phyloP scores from a whole-genome alignment of 352 stramenopile species.

The Albugo laibachii region DNA sequence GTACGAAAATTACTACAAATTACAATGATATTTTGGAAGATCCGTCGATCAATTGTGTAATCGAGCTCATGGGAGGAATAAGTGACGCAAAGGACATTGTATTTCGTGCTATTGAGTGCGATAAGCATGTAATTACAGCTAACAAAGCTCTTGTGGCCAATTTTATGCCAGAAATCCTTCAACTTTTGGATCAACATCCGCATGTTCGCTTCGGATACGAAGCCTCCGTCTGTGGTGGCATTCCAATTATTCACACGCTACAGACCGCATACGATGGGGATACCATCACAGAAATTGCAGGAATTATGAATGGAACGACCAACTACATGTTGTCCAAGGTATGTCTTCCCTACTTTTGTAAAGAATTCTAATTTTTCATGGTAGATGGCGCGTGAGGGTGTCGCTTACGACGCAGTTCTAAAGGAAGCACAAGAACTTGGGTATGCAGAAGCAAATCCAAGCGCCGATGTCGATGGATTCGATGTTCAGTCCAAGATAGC shows the following conservation, averaged over 20 bases:
- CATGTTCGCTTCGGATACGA: constrained; percentile 86
- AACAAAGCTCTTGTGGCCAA: constrained; percentile 94
- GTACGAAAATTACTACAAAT: constrained; percentile 29
- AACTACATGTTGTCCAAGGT: constrained; percentile 95
- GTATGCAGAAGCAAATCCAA: constrained; percentile 89
- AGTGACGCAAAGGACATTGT: constrained; percentile 89
- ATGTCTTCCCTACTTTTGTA: not conserved
- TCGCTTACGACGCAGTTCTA: constrained; percentile 83
- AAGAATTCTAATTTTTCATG: not conserved
- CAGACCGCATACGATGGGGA: constrained; percentile 86
- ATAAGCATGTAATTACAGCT: constrained; percentile 92
- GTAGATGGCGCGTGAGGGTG: constrained; percentile 84
- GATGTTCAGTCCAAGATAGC: constrained; percentile 93
- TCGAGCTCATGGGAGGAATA: constrained; percentile 92
- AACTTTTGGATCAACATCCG: constrained; percentile 57
- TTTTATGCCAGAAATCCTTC: constrained; percentile 83
- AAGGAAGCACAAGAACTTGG: constrained; percentile 86
- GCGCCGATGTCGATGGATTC: constrained; percentile 89
- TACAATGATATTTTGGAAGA: constrained; percentile 83
- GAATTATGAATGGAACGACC: constrained; percentile 96
- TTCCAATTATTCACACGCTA: constrained; percentile 92
- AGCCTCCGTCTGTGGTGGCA: constrained; percentile 89
- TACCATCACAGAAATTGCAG: constrained; percentile 83
- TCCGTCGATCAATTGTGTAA: constrained; percentile 85
- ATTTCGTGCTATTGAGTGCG: constrained; percentile 68